Conservation (phyloP, 106 monocot genomes). For the Posidonia australis region DNA sequence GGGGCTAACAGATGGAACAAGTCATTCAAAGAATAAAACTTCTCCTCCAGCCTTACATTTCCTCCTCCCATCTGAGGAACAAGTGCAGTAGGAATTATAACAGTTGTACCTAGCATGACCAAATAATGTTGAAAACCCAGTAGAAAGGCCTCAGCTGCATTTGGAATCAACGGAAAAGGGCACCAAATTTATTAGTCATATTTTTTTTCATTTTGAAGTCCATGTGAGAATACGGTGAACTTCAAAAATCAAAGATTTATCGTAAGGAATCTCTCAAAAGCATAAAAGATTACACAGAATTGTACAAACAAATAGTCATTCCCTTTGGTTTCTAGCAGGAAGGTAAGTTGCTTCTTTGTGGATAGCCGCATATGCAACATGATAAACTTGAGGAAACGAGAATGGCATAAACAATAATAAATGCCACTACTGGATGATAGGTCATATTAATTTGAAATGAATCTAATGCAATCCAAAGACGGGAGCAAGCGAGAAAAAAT, state of each 20-base stretch:
- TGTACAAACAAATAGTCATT: neutral
- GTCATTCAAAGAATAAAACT: neutral
- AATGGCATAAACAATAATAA: too few species aligned
- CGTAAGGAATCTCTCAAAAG: neutral
- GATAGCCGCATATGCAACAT: too few species aligned
- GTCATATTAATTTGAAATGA: too few species aligned
- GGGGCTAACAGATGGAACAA: neutral
- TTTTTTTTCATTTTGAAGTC: neutral
- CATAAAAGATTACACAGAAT: neutral
- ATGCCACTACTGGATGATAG: too few species aligned
- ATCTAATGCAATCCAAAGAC: neutral
- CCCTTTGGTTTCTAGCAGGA: neutral
- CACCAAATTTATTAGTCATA: neutral
- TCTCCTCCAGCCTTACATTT: constrained; percentile 47
- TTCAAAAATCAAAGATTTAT: neutral
- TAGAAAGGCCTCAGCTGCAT: constrained; percentile 93
- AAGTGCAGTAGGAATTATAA: constrained; percentile 90
- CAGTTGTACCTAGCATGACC: constrained; percentile 95
- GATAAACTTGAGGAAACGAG: too few species aligned
- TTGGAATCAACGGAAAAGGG: neutral
- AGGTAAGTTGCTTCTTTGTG: neutral
- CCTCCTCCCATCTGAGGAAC: constrained; percentile 99
- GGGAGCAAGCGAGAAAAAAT: neutral
- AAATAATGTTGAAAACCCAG: constrained; percentile 93
- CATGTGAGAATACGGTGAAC: neutral